A percentile compares a stretch with the other conserved stretches of the same genome.
Evolutionary conservation across 495 filamentous ascomycete genomes (phyloP).

Genomic region (Bacidia rubella): DNA sequence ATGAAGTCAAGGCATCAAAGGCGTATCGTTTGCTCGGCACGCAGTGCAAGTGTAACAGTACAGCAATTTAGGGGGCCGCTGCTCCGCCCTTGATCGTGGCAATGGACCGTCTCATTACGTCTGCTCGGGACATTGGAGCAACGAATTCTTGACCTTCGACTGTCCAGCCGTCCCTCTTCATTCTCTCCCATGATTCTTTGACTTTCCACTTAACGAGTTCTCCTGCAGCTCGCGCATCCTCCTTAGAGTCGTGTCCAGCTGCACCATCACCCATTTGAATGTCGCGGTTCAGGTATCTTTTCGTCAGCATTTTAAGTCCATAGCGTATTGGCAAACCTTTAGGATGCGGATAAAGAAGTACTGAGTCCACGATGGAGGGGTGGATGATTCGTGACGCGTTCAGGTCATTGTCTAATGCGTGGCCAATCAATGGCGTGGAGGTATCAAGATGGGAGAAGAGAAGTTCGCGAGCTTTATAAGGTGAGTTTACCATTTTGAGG

Average conservation of each 20-base stretch:
- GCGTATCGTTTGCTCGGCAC: too few species aligned
- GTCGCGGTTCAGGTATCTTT: slow-evolving; percentile 57
- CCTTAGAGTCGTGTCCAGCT: slow-evolving; percentile 69
- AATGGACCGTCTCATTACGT: not conserved
- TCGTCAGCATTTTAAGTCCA: slow-evolving; percentile 69
- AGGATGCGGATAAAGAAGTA: slow-evolving; percentile 70
- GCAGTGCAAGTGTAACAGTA: too few species aligned
- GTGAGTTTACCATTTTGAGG: slow-evolving; percentile 58
- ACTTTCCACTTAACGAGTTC: slow-evolving; percentile 64
- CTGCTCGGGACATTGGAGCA: slow-evolving; percentile 23
- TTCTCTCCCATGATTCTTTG: slow-evolving; percentile 45
- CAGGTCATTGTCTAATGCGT: slow-evolving; percentile 91
- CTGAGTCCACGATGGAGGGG: slow-evolving; percentile 71
- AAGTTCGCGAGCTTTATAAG: slow-evolving; percentile 54
- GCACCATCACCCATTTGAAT: slow-evolving; percentile 61
- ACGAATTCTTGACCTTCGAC: slow-evolving; percentile 38
- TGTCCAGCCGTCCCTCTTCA: slow-evolving; percentile 52
- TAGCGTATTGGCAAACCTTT: slow-evolving; percentile 59
- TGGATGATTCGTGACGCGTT: slow-evolving; percentile 74
- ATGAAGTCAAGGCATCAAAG: too few species aligned
- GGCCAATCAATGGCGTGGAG: slow-evolving; percentile 71
- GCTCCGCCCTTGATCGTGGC: not conserved
- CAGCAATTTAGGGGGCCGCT: not conserved
- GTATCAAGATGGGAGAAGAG: slow-evolving; percentile 59
- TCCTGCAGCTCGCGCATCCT: slow-evolving; percentile 80